Base-by-base conservation (phyloP, 345 rosid species). In the Corchorus capsularis region DNA sequence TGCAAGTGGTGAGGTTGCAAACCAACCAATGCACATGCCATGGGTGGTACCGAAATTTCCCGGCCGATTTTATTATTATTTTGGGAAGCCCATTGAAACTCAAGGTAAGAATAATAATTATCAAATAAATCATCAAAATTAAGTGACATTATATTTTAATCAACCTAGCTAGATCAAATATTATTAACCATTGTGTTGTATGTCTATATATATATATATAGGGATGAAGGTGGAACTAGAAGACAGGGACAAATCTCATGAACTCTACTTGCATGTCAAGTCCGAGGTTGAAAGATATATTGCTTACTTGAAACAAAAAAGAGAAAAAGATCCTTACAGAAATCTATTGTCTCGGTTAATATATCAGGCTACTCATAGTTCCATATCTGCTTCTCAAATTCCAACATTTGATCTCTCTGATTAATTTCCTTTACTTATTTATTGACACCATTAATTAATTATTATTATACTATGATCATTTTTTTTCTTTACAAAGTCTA, bases 21-120 rank as follows among this genome's bases (percentile, higher is more conserved):
- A 88, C 71, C 94, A 90, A 79, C 83, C 81, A 32, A 54, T 81
- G 34, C 85, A 89, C 83, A 7, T 85, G 2, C 94, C 94, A 55
- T 83, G 87, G 43, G 41, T 88, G 61, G 12, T 82, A 76, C 98
- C 98, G 62, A 94, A 89, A 79, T 57, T 91, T 66, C 98, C 98
- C 0, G 97, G 97, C 46, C 82, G 90, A 60, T 88, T 90, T 70
- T 94, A 94, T 82, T 92, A 73, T 73, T 82, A 85, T 72, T 94
- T 92, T 9, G 95, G 94, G 22, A 92, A 89, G 77, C 94, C 98
- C 69, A 90, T 94, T 32, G 88, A 91, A 64, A 88, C 92, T 5
- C 74, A 80, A 88, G 95, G 97, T 93, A 83, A 10, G 67, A 27
- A 27, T 27, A 27, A 27, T 1, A 50, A 20, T 66, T 50, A 20